Base-by-base conservation (phyloP, 1,284 basidiomycete genomes). In the Cutaneotrichosporon cutaneum region DNA sequence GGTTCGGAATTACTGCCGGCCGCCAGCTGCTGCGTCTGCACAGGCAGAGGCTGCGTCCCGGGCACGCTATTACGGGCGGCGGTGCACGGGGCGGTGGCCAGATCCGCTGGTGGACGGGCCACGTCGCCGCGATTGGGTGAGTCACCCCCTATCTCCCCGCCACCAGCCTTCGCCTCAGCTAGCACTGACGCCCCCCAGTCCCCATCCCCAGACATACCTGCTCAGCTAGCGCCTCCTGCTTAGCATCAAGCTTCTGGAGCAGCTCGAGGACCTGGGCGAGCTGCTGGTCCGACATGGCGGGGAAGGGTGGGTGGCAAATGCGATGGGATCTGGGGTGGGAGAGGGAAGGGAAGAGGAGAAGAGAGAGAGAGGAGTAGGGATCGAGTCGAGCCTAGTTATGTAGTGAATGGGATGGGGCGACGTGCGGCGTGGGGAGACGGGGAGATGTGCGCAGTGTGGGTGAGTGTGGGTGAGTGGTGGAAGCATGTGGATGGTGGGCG, bases 171-270 rank as follows among this genome's bases (percentile, higher is more conserved):
- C 13, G 5, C 35, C 39, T 42, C 39, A 42, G 18, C 39, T n/a
- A 14, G 18, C 35, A 18, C 3, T 7, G 5, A 42, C 39, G 3
- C 35, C 11, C 6, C 7, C 39, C 39, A n/a, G 6, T 4, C 3
- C 39, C 8, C 39, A 42, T 14, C 16, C n/a, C 39, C 26, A n/a
- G 21, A 64, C 69, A 27, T 54, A 76, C 74, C 65, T 74, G 64
- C 21, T 64, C 64, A 7, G 73, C 66, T 27, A 76, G 68, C 55
- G 66, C 60, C 51, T 75, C 74, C 54, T 76, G 74, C 66, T 70
- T 75, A 3, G 67, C 63, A 47, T 68, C 63, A 14, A 76, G 68
- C 56, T 70, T 69, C 64, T 72, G 62, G 22, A 76, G 67, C 30
- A 73, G 59, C 30, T 62, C 67, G 48, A 76, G 58, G 33, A 76